These are phyloP conservation scores for Dorcoceras hygrometricum DNA, from an alignment of 257 asterid species.

Conservation along the genomic window DNA sequence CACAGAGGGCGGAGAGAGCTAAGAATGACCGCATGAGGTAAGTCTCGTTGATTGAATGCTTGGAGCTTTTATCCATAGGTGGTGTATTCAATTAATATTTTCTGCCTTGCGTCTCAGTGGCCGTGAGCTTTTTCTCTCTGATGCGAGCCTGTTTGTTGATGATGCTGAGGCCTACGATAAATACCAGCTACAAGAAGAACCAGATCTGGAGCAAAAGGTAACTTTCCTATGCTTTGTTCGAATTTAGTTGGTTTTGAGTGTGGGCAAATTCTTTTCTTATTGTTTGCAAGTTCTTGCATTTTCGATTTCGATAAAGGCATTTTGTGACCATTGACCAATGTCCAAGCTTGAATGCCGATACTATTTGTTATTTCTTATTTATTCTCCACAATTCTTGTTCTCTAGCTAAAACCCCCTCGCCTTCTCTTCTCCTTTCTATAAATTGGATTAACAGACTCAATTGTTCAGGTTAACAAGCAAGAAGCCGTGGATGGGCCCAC, in stretches of 20 bases:
- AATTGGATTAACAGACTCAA: neutral
- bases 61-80: neutral
- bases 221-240: neutral
- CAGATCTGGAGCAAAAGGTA: constrained; percentile 38
- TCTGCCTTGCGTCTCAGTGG: constrained; percentile 38
- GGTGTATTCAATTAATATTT: constrained; percentile 17
- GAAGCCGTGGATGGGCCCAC: constrained; percentile 48
- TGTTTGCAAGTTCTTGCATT: too few relatives aligned
- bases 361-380: neutral
- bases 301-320: too few relatives aligned
- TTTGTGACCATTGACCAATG: neutral
- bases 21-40: constrained; percentile 98
- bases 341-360: neutral
- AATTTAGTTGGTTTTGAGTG: neutral
- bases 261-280: too few relatives aligned
- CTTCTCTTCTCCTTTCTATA: constrained; percentile 9
- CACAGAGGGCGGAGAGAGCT: constrained; percentile 88
- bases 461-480: constrained; percentile 52
- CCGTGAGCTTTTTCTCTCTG: constrained; percentile 58
- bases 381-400: neutral
- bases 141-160: constrained; percentile 59
- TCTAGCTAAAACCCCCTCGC: constrained; percentile 1
- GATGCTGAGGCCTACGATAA: constrained; percentile 56
- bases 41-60: constrained; percentile 16
- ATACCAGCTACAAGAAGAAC: constrained; percentile 44